These are phyloP conservation scores for Hypoxylon sp. DNA, from an alignment of 2,329 filamentous ascomycete species.

Conservation along the genomic window DNA sequence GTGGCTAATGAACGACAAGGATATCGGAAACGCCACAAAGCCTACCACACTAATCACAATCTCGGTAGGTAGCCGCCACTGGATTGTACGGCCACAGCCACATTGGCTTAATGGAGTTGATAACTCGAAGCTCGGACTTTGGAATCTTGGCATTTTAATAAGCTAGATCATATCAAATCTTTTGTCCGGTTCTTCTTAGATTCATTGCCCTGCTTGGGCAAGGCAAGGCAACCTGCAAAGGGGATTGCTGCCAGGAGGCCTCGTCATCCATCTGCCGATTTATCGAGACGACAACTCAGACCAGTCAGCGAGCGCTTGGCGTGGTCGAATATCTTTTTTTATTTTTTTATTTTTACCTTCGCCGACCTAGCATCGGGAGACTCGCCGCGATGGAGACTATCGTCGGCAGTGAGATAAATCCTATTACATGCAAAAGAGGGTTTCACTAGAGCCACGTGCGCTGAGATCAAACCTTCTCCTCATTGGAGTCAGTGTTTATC, in stretches of 20 bases:
- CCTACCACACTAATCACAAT: neutral
- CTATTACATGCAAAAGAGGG: slow-evolving; percentile 10
- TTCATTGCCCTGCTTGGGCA: neutral
- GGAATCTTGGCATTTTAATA: slow-evolving; percentile 11
- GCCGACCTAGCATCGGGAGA: slow-evolving; percentile 13
- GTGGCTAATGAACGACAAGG: neutral
- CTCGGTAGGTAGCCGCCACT: neutral
- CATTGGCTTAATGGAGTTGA: neutral
- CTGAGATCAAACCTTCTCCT: slow-evolving; percentile 23
- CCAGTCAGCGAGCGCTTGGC: slow-evolving; percentile 9
- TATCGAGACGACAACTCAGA: slow-evolving; percentile 11
- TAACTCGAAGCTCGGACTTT: neutral
- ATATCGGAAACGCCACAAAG: slow-evolving; percentile 4
- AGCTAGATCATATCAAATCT: neutral
- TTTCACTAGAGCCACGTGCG: slow-evolving; percentile 20
- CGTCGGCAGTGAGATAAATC: slow-evolving; percentile 9
- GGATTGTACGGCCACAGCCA: slow-evolving; percentile 4
- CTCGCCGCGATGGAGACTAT: slow-evolving; percentile 11
- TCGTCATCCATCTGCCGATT: slow-evolving; percentile 34
- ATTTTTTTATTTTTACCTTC: slow-evolving; percentile 3
- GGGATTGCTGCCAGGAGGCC: neutral
- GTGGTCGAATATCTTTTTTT: slow-evolving; percentile 15
- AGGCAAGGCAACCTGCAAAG: slow-evolving; percentile 9
- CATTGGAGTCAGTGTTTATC: slow-evolving; percentile 22
- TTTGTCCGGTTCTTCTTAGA: neutral